Base-by-base conservation (phyloP, 331 rosid genomes). In the Pyrus hybrid region DNA sequence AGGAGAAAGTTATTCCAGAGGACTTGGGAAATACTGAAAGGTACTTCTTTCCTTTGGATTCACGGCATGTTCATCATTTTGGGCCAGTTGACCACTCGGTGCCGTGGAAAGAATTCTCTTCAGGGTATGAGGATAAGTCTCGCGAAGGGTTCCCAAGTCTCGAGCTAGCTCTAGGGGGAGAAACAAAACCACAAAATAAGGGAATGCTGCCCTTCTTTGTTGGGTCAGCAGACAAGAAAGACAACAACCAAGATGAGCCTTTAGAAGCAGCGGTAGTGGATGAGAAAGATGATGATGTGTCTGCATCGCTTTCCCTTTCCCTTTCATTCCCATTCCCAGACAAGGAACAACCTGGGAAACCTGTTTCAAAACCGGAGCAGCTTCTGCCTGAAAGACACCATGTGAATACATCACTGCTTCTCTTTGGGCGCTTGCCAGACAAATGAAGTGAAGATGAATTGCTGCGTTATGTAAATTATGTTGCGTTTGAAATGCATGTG, bases 131-230 rank as follows among this genome's bases (percentile, higher is more conserved):
- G 22, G 81, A 80, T 6, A 76, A 74, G 81, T 72, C 77, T 71
- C 85, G 67, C 1, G 93, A 81, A 53, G 89, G 79, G 71, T 77
- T 85, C 64, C 98, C 97, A 1, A 90, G 88, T 83, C 90, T 94
- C 1, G 94, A 91, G 81, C 96, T 94, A 63, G 98, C 93, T 18
- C 85, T 94, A 51, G 96, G 97, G 75, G 96, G 88, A 17, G 95
- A 94, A 78, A 82, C 81, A 20, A 86, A 88, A 78, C 86, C 86
- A 5, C 81, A 83, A 14, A 89, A n/a, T 33, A 90, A 85, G 78
- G 90, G 91, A 47, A 83, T 75, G 71, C 77, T 88, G 73, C 96
- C 98, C 25, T 91, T 94, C 82, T 72, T 91, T 68, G 84, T 79
- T 72, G 97, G 84, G 79, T 81, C 72, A 25, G 88, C 35, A 23